Base-by-base conservation (phyloP, 2,329 filamentous ascomycete species). In the Sporothrix globosa region DNA sequence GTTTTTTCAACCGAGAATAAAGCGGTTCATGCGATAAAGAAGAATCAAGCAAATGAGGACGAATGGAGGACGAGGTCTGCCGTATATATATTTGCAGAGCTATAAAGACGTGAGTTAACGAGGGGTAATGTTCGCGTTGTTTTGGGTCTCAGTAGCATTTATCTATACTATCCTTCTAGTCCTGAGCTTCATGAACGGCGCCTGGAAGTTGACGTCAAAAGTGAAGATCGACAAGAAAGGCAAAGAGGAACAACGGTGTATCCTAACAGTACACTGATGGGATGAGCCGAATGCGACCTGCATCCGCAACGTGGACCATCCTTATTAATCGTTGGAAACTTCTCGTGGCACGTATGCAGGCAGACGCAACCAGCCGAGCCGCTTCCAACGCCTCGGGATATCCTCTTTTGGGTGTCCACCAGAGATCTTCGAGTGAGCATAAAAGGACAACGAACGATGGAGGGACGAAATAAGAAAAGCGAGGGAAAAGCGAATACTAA, bases 11-110 rank as follows among this genome's bases (percentile, higher is more conserved):
- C 60, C 21, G 41, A 24, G 60, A 65, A 65, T 46, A 24, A 46
- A 11, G 21, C 10, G 11, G 60, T 65, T 65, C 60, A 50, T 65
- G 60, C 39, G 41, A 50, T 65, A 65, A 61, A 41, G n/a, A 30
- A 48, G 21, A 30, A 48, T n/a, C 7, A 44, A 65, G 6, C 4
- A 50, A 44, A 56, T 10, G 7, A 39, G 13, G n/a, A 39, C 54
- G 3, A 39, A 10, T 39, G 9, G 54, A 19, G 30, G 27, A 56
- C 27, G 30, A 44, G 48, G 65, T 24, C 34, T 68, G 48, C 50
- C 50, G 21, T 44, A 7, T 56, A 39, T 68, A 39, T 58, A 58
- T 10, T 13, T 68, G 10, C 4, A 53, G 63, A 67, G 63, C 46
- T 67, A 67, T 67, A 67, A 53, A 67, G 17, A 14, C 21, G 7